A percentile compares a stretch with the other conserved stretches of the same genome.
phyloP scores from a whole-genome alignment of 345 rosid genomes.

The Lenwebbia sp. region DNA sequence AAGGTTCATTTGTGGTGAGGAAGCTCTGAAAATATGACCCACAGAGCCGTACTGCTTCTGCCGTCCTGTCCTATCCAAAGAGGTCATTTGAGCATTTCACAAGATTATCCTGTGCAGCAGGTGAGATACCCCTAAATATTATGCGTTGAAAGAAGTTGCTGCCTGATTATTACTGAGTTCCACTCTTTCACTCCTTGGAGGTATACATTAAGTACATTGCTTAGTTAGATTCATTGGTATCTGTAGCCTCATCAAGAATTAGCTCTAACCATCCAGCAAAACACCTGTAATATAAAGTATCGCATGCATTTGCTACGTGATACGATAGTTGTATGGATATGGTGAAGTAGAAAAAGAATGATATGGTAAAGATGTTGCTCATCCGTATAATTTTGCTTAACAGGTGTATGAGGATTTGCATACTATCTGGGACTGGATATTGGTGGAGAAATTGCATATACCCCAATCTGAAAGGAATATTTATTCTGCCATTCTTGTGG shows the following conservation, averaged over 20 bases:
- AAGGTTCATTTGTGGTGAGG: slow-evolving; percentile 30
- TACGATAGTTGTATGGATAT: too few relatives aligned
- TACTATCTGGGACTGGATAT: slow-evolving; percentile 78
- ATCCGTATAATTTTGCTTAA: not conserved
- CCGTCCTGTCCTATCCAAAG: slow-evolving; percentile 77
- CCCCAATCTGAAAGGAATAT: slow-evolving; percentile 43
- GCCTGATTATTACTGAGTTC: not conserved
- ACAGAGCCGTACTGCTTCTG: slow-evolving; percentile 10
- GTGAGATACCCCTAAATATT: slow-evolving; percentile 10
- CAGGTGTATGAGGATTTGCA: slow-evolving; percentile 78
- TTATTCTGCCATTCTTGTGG: slow-evolving; percentile 69
- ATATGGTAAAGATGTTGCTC: not conserved
- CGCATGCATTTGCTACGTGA: too few relatives aligned
- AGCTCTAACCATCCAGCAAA: not conserved
- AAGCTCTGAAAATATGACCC: slow-evolving; percentile 62
- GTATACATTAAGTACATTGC: not conserved
- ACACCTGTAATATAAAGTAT: not conserved
- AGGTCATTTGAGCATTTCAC: slow-evolving; percentile 83
- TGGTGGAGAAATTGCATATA: slow-evolving; percentile 57
- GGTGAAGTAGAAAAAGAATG: not conserved
- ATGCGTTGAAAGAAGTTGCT: not conserved
- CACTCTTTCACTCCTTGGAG: not conserved
- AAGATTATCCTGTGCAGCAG: slow-evolving; percentile 72
- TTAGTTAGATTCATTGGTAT: not conserved
- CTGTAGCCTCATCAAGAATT: not conserved